A percentile compares a stretch with the other conserved stretches of the same genome.
Conservation (phyloP, 2,329 filamentous ascomycete genomes). For the Verticillium zaregamsianum region DNA sequence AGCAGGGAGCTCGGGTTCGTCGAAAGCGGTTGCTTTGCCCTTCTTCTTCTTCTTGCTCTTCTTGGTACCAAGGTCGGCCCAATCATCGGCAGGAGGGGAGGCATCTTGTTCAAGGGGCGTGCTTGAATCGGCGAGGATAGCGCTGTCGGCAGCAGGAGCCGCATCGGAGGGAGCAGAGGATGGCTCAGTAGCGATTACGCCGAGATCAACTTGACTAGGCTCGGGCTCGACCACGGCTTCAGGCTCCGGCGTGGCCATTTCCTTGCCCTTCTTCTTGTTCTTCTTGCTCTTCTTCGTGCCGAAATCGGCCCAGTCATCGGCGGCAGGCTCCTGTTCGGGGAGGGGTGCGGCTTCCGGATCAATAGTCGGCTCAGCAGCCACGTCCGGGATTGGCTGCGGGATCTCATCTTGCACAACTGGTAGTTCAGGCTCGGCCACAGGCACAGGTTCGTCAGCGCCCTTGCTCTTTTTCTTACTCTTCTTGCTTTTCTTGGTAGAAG, state of each 20-base stretch:
- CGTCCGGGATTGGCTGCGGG: background rate
- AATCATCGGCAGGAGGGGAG: background rate
- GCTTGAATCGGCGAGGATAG: background rate
- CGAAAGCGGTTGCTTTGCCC: conserved; percentile 6
- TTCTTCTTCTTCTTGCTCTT: conserved; percentile 23
- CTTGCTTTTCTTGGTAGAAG: conserved; percentile 3
- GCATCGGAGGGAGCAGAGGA: background rate
- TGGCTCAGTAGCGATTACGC: background rate
- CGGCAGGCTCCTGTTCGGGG: background rate
- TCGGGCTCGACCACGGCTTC: background rate
- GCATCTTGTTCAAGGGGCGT: background rate
- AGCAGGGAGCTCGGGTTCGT: background rate
- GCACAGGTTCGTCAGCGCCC: background rate
- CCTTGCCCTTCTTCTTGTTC: conserved; percentile 2
- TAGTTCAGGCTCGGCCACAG: background rate
- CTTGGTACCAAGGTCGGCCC: conserved; percentile 5
- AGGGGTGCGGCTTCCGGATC: background rate
- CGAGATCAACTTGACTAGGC: background rate
- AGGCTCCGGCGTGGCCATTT: background rate
- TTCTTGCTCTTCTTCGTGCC: conserved; percentile 6
- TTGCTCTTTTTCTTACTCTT: conserved; percentile 3
- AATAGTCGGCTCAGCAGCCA: background rate
- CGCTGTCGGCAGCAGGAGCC: background rate
- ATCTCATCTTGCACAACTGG: background rate
- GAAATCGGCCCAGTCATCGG: background rate